Evolutionary conservation across 2,329 filamentous ascomycete species (phyloP), one percentile per base, ranked within the genome.

Genomic region (Fusarium lateritium): DNA sequence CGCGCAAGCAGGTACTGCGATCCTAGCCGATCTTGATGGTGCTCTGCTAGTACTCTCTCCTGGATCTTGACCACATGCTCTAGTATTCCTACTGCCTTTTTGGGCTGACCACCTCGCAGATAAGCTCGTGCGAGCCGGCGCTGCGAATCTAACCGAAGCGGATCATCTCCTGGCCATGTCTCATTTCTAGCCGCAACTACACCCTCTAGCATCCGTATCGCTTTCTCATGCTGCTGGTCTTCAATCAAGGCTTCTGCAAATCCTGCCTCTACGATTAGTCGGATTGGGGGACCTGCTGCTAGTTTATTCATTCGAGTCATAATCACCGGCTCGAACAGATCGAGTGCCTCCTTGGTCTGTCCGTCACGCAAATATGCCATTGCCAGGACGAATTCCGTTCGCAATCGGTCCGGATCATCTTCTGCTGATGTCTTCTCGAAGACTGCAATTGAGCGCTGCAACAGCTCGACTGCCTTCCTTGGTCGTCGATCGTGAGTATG

Each of bases 271-370:
- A 8, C 9, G 3, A 7, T 3, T 28, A 65, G 39, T 45, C 31
- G 45, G 19, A 31, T 15, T 26, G 34, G 57, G 36, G 62, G 15
- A n/a, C 57, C 34, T 19, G 54, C 47, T n/a, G 42, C 22, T 9
- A 39, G 11, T 45, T 22, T 44, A 13, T 14, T 42, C 10, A 56
- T 53, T 7, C 26, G 26, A 28, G 9, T 8, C 9, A 31, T 19
- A 4, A 67, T 38, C 14, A 63, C 11, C 21, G 45, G n/a, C 39
- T 67, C 33, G 7, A 67, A n/a, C 5, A 63, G 15, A 5, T 7
- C 40, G 5, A 52, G 19, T 40, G 19, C 19, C 38, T 40, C 13
- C n/a, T 40, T 40, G 38, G 6, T 3, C 38, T 40, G 38, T 2
- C 38, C 19, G 7, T 40, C 5, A 11, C n/a, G 38, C 9, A 8